Base-by-base conservation (phyloP, 257 asterid genomes). In the Coffea canephora region DNA sequence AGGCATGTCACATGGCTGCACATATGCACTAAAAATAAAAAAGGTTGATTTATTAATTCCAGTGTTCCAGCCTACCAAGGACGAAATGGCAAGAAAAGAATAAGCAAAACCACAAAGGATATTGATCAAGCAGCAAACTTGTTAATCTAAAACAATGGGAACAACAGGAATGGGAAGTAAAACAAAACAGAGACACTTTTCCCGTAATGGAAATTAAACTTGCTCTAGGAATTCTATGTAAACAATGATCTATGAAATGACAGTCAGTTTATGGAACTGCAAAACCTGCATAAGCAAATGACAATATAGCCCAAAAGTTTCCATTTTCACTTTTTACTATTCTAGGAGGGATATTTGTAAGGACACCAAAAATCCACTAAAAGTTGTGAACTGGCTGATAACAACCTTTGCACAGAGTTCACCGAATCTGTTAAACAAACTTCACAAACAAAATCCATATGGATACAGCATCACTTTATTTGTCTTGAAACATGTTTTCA, bases 1-100 rank as follows among this genome's bases (percentile, higher is more conserved):
- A 43, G 25, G 65, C 50, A 34, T 8, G 61, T 84, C 77, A 82
- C 13, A 45, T 66, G 39, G 79, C 21, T 43, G 8, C 5, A 55
- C 0, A 8, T 18, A 54, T 5, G 43, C 78, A 80, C 41, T 36
- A 62, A 41, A 15, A 50, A 39, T 39, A 64, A 73, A 15, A 39
- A 43, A 8, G 13, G 11, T 34, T 48, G 4, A 1, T 34, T 45
- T 62, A 69, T 27, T 71, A 31, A 64, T 71, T 61, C 74, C 67
- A 43, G 36, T 55, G 66, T 14, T 49, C 18, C 48, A 3, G 21
- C 43, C 4, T 54, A 49, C 18, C 69, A 52, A 55, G 55, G 39
- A 25, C 3, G 67, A n/a, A 43, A 41, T 23, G 21, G 23, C 55
- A 76, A 9, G 36, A 73, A 65, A 77, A 50, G 12, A 27, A 48